A percentile compares a stretch with the other conserved stretches of the same genome.
Evolutionary conservation across 2,329 filamentous ascomycete species (phyloP).

Genomic region (Cladophialophora carrionii): DNA sequence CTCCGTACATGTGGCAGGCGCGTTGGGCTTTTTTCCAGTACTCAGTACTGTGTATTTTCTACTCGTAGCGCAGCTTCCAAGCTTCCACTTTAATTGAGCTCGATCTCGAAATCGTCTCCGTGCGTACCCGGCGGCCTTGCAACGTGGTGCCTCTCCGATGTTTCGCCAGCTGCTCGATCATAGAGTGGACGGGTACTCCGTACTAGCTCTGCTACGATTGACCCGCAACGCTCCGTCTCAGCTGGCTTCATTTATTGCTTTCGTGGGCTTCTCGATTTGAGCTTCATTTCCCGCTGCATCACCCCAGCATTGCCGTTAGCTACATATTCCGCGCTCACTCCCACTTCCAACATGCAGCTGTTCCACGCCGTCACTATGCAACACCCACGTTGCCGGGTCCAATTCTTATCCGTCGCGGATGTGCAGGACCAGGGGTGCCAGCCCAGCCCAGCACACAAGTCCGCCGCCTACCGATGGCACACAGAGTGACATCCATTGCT

Average conservation of each 20-base stretch:
- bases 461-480: conserved; percentile 5
- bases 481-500: not conserved
- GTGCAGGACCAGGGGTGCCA: not conserved
- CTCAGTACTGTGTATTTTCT: no score
- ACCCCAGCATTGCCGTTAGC: not conserved
- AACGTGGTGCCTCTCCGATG: conserved; percentile 1
- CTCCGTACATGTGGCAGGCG: not conserved
- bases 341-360: not conserved
- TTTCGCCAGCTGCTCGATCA: conserved; percentile 1
- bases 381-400: conserved; percentile 18
- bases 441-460: not conserved
- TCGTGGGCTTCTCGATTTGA: not conserved
- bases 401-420: conserved; percentile 7
- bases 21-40: not conserved
- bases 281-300: conserved; percentile 1
- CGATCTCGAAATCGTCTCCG: not conserved
- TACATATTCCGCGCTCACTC: not conserved
- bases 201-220: not conserved
- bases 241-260: not conserved
- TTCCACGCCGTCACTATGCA: not conserved
- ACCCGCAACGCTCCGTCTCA: not conserved
- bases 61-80: conserved; percentile 12
- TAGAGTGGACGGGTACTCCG: no score
- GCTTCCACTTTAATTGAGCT: not conserved
- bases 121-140: not conserved